phyloP scores from a whole-genome alignment of 2,329 filamentous ascomycete genomes.

The Colletotrichum higginsianum region DNA sequence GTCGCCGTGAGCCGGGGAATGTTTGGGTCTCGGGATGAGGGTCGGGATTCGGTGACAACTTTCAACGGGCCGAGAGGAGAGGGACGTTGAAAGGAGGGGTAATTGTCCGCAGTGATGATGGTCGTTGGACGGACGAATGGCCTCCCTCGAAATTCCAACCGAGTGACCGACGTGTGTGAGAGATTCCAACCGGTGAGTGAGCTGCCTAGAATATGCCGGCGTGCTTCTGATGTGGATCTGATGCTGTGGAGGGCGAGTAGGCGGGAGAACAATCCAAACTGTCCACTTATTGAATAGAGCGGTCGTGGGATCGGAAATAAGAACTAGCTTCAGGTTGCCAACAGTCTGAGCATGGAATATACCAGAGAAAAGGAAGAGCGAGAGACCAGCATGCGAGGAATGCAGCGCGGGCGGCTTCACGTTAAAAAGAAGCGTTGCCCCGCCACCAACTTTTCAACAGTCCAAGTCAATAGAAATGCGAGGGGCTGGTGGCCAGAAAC shows the following conservation, averaged over 20 bases:
- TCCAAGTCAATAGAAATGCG: conserved; percentile 53
- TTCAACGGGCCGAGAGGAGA: conserved; percentile 1
- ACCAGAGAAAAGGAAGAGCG: conserved; percentile 12
- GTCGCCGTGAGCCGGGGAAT: conserved; percentile 31
- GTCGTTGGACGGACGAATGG: conserved; percentile 6
- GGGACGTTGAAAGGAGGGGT: no score
- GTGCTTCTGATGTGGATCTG: conserved; percentile 4
- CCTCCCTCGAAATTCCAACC: background rate
- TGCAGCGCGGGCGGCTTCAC: conserved; percentile 31
- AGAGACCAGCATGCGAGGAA: conserved; percentile 19
- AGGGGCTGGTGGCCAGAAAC: conserved; percentile 50
- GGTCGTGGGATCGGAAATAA: background rate
- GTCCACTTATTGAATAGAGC: background rate
- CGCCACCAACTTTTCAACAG: conserved; percentile 57
- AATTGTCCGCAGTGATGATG: background rate
- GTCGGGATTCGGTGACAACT: background rate
- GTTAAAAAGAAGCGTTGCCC: conserved; percentile 63
- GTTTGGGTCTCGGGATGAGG: conserved; percentile 10
- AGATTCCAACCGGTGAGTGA: background rate
- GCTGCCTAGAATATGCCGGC: background rate
- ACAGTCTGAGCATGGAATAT: background rate
- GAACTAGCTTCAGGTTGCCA: background rate
- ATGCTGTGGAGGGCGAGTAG: background rate
- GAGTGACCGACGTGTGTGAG: background rate
- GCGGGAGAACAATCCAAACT: background rate